phyloP scores from a whole-genome alignment of 257 asterid species.

The Capsicum chinense region DNA sequence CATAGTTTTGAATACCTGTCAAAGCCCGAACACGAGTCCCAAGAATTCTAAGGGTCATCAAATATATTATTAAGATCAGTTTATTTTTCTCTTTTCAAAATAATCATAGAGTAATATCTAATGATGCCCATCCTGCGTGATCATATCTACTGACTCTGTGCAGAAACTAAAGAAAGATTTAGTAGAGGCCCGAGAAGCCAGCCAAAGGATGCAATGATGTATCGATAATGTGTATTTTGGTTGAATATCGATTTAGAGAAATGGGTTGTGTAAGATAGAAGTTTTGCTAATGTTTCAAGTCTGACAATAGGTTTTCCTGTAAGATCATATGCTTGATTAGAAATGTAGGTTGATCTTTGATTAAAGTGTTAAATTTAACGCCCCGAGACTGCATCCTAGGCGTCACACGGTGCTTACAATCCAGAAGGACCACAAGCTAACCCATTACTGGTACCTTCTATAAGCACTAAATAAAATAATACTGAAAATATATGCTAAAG shows the following conservation, averaged over 20 bases:
- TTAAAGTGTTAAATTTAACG: background rate
- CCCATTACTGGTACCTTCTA: too few species aligned
- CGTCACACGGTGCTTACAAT: too few species aligned
- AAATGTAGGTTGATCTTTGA: constrained; percentile 35
- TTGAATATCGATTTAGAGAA: background rate
- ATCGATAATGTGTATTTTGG: background rate
- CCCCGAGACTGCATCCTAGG: too few species aligned
- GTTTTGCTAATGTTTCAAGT: background rate
- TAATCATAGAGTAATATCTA: constrained; percentile 27
- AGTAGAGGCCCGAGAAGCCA: background rate
- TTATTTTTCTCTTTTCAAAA: background rate
- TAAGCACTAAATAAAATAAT: too few species aligned
- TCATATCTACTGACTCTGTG: background rate
- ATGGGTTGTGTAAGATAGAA: constrained; percentile 36
- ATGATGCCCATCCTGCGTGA: background rate
- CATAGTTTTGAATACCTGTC: constrained; percentile 81
- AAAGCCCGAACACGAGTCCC: constrained; percentile 62
- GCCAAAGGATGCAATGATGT: background rate
- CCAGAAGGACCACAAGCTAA: too few species aligned
- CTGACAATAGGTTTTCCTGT: constrained; percentile 31
- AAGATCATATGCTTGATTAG: constrained; percentile 23
- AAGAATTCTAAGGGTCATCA: constrained; percentile 46
- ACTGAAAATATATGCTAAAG: too few species aligned
- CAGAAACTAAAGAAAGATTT: background rate
- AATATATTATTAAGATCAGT: background rate